Evolutionary conservation across 2,329 filamentous ascomycete genomes (phyloP).

Genomic region (Apiospora malaysiana): DNA sequence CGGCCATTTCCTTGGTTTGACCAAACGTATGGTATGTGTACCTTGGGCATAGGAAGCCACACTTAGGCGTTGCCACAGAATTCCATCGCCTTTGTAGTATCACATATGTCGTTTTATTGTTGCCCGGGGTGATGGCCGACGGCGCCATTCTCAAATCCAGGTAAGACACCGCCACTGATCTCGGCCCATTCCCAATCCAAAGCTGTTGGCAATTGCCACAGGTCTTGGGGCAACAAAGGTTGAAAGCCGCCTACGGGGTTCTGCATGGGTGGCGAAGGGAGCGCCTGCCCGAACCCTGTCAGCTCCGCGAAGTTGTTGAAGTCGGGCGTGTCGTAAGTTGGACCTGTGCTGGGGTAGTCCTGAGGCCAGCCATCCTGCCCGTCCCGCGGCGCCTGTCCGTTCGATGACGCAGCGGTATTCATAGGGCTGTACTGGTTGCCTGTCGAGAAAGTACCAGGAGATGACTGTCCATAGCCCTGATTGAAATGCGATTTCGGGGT

Average conservation of each 20-base stretch:
- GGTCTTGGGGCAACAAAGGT: conserved; percentile 87
- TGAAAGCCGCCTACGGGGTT: conserved; percentile 62
- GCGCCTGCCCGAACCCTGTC: conserved; percentile 48
- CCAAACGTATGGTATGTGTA: too few relatives aligned
- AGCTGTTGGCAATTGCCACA: conserved; percentile 96
- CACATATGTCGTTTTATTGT: neutral
- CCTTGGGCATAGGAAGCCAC: neutral
- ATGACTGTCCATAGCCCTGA: conserved; percentile 34
- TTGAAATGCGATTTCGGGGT: conserved; percentile 40
- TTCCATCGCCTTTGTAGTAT: neutral
- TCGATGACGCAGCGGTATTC: conserved; percentile 43
- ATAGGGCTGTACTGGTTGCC: conserved; percentile 46
- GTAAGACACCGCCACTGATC: conserved; percentile 70
- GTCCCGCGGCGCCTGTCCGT: conserved; percentile 51
- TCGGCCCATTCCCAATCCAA: conserved; percentile 86
- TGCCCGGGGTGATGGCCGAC: conserved; percentile 14
- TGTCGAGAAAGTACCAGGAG: conserved; percentile 40
- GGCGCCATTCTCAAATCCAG: conserved; percentile 62
- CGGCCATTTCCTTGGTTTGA: too few relatives aligned
- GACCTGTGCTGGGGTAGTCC: conserved; percentile 47
- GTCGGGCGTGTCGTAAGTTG: conserved; percentile 43
- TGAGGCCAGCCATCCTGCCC: conserved; percentile 53
- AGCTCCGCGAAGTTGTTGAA: conserved; percentile 53
- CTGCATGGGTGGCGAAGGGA: conserved; percentile 37
- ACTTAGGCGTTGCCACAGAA: neutral